A percentile compares a stretch with the other conserved stretches of the same genome.
phyloP scores from a whole-genome alignment of 768 basidiomycete genomes.

The Strobilomyces confusus region DNA sequence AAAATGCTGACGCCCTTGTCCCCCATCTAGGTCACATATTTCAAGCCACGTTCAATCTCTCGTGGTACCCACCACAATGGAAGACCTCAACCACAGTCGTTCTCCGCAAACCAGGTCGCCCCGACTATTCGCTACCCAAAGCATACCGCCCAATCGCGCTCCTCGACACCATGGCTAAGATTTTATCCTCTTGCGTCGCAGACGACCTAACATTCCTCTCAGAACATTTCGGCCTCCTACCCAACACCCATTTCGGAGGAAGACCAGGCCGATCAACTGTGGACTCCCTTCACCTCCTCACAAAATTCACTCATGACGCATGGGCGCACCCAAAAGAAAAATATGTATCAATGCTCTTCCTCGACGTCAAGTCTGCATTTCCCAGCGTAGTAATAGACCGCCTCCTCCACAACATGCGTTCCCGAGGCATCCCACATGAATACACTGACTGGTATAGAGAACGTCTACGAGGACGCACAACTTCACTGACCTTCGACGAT shows the following conservation, averaged over 20 bases:
- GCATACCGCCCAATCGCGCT: no score
- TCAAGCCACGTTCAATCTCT: no score
- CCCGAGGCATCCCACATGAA: background rate
- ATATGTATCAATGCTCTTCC: background rate
- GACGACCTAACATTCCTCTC: background rate
- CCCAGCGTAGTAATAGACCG: background rate
- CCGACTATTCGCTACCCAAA: no score
- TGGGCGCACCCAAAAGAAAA: background rate
- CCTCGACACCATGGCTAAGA: no score
- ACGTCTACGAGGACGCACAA: rapidly evolving
- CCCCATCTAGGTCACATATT: no score
- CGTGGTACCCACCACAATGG: no score
- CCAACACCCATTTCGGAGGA: background rate
- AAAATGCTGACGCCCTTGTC: no score
- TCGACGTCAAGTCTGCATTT: background rate
- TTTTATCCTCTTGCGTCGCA: background rate
- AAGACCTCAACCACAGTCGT: no score
- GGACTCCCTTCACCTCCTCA: background rate
- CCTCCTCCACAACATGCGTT: background rate
- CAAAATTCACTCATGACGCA: background rate
- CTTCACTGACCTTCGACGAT: background rate
- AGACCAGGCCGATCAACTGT: background rate
- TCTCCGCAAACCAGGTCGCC: no score
- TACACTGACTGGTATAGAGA: background rate
- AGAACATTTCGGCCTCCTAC: no score